phyloP scores from a whole-genome alignment of 345 rosid genomes.

The Brassica incana region DNA sequence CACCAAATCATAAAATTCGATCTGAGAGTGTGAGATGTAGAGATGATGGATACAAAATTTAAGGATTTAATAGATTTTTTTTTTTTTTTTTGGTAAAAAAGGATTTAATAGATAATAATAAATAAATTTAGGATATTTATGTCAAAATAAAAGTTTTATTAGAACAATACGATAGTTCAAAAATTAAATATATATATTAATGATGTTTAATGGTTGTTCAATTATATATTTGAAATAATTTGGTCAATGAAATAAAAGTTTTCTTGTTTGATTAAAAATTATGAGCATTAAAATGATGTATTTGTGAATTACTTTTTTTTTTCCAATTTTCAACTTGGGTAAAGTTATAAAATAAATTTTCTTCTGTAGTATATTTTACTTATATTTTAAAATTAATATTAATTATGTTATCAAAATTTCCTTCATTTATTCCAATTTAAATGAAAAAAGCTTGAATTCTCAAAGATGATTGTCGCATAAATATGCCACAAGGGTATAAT shows the following conservation, averaged over 20 bases:
- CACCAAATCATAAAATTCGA: too few species aligned
- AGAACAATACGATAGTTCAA: too few species aligned
- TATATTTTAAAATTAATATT: background rate
- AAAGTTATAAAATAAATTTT: too few species aligned
- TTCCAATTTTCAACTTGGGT: too few species aligned
- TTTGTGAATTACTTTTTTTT: background rate
- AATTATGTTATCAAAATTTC: background rate
- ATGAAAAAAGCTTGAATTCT: background rate
- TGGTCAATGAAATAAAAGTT: background rate
- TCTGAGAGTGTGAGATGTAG: too few species aligned
- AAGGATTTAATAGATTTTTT: too few species aligned
- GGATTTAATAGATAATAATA: background rate
- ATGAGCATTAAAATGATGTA: background rate
- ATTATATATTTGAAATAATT: too few species aligned
- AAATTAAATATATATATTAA: too few species aligned
- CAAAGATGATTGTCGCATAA: background rate
- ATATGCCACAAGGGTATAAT: conserved; percentile 5
- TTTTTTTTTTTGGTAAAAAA: too few species aligned
- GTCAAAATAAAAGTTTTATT: too few species aligned
- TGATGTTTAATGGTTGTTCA: background rate
- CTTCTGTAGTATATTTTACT: background rate
- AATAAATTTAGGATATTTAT: background rate
- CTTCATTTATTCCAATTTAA: background rate
- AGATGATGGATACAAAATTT: too few species aligned
- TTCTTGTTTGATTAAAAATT: too few species aligned